A percentile compares a stretch with the other conserved stretches of the same genome.
Evolutionary conservation across 176 grass and related monocot species (phyloP).

Genomic region (Aegilops sharonensis): DNA sequence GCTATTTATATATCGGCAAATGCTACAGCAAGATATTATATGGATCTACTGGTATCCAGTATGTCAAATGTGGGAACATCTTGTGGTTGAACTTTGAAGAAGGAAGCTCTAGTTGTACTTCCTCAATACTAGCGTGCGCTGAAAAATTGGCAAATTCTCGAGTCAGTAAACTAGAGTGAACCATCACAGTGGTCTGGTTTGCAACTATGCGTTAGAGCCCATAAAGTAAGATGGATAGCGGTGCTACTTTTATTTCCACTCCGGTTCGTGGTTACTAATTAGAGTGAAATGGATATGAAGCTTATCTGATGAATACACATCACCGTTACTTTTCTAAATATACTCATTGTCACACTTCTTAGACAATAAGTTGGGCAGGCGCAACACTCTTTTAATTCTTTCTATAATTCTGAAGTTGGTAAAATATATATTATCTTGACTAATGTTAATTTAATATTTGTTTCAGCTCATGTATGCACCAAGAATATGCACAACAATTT

Average conservation of each 20-base stretch:
- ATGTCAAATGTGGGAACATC: background rate
- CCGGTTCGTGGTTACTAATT: background rate
- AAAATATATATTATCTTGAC: slow-evolving; percentile 9
- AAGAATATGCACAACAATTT: slow-evolving; percentile 37
- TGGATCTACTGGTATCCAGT: background rate
- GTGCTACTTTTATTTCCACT: background rate
- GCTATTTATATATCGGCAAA: background rate
- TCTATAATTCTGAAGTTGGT: background rate
- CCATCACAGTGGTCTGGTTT: background rate
- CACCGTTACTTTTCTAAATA: background rate
- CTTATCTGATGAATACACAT: slow-evolving; percentile 12
- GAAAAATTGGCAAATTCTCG: background rate
- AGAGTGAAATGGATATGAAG: slow-evolving; percentile 6
- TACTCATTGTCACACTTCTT: slow-evolving; percentile 29
- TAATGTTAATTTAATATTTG: slow-evolving; percentile 14
- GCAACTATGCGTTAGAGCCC: background rate
- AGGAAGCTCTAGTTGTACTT: background rate
- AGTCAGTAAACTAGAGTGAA: background rate
- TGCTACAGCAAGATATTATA: background rate
- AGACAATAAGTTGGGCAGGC: background rate
- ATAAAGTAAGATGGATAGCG: background rate
- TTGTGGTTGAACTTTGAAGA: background rate
- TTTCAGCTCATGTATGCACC: slow-evolving; percentile 83
- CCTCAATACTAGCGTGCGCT: background rate
- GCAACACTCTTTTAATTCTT: too few species aligned